Base-by-base conservation (phyloP, 108 stramenopile species). In the Nitzschia palea region DNA sequence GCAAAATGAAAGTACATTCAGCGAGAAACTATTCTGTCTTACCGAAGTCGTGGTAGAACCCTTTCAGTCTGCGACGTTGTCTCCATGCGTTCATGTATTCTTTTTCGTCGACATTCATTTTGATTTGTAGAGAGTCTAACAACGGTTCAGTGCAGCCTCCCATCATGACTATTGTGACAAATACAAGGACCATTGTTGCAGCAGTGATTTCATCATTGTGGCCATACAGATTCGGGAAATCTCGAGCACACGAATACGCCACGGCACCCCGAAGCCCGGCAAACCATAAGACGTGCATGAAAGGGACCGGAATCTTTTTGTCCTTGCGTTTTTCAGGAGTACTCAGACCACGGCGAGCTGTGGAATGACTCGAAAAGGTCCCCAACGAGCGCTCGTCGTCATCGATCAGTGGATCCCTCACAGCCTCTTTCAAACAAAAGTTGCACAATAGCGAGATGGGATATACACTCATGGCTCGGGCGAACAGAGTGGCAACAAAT, bases 221-320 rank as follows among this genome's bases (percentile, higher is more conserved):
- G 18, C 81, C 83, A 53, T 80, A 57, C 15, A 51, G 59, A 63
- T 84, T 62, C 0, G 88, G 88, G 55, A 89, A 89, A 6, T 66
- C 67, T 25, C 77, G 37, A 17, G 79, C 84, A 62, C 88, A 89
- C 17, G 88, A 82, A 43, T 84, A 93, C 2, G 91, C 86, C 33
- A 89, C 85, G 45, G 88, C 88, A 63, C 76, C 91, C 51, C 87
- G 77, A 3, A 93, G 66, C 0, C 91, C 91, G 1, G 82, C 79
- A 68, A 84, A 88, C 86, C 84, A 93, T 4, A 93, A 57, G 57
- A 93, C 65, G 65, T 89, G 88, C 65, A 71, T 74, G n/a, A 81
- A 81, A 2, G 76, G 68, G 9, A 25, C 20, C 2, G 73, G 65
- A 31, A 86, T 77, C n/a, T 76, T 30, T 33, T 58, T 60, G 40